Conservation (phyloP, 306 rosid genomes). For the Arachis hypogaea region DNA sequence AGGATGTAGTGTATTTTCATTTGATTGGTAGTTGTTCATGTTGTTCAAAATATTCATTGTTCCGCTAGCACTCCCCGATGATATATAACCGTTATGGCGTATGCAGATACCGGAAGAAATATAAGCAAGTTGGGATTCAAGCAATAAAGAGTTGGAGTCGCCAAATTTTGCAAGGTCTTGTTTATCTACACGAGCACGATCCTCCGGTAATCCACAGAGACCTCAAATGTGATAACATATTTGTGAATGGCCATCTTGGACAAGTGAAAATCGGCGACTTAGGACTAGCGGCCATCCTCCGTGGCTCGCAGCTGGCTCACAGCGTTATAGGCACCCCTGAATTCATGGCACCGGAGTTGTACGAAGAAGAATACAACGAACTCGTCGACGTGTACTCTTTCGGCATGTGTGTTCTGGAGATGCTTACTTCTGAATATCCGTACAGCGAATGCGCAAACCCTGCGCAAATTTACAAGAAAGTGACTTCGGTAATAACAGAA, state of each 20-base stretch:
- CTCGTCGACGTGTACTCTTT: slow-evolving; percentile 95
- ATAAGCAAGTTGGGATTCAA: slow-evolving; percentile 53
- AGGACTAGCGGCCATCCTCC: slow-evolving; percentile 84
- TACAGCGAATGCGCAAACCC: slow-evolving; percentile 83
- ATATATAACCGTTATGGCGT: too few species aligned
- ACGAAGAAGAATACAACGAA: slow-evolving; percentile 87
- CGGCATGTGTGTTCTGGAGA: slow-evolving; percentile 95
- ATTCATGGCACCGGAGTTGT: slow-evolving; percentile 95
- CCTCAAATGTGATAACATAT: slow-evolving; percentile 87
- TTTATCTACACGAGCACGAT: slow-evolving; percentile 76
- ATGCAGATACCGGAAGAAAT: slow-evolving; percentile 75
- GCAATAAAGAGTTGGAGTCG: slow-evolving; percentile 85
- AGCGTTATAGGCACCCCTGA: slow-evolving; percentile 97
- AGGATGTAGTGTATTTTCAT: too few species aligned
- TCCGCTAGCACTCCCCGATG: too few species aligned
- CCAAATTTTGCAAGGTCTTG: slow-evolving; percentile 77
- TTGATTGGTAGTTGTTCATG: too few species aligned
- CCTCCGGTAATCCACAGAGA: slow-evolving; percentile 93
- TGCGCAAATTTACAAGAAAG: slow-evolving; percentile 96
- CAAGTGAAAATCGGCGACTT: slow-evolving; percentile 93
- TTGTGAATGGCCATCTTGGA: slow-evolving; percentile 94
- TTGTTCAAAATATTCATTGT: too few species aligned
- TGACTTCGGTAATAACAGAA: slow-evolving; percentile 67
- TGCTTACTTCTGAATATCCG: slow-evolving; percentile 85
- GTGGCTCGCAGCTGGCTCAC: slow-evolving; percentile 71